Evolutionary conservation across 495 filamentous ascomycete species (phyloP).

Genomic region (Annulohypoxylon nitens): DNA sequence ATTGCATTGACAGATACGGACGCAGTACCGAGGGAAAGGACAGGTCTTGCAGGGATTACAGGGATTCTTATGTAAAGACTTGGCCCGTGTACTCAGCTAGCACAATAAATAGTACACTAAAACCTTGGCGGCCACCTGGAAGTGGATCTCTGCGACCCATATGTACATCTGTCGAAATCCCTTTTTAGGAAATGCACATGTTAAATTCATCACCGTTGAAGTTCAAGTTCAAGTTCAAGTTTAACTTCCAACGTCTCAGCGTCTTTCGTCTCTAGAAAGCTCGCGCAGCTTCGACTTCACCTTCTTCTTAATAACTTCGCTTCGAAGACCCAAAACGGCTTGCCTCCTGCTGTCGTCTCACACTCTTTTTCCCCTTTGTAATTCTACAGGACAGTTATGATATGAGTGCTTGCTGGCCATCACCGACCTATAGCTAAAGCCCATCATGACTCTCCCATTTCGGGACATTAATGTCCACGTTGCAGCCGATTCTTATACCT

Average conservation of each 20-base stretch:
- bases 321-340: slow-evolving; percentile 39
- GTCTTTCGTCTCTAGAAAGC: slow-evolving; percentile 9
- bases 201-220: slow-evolving; percentile 20
- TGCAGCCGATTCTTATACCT: slow-evolving; percentile 91
- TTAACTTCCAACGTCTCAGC: slow-evolving; percentile 3
- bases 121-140: slow-evolving; percentile 9
- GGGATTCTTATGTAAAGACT: neutral
- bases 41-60: neutral
- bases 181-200: slow-evolving; percentile 34
- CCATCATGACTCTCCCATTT: slow-evolving; percentile 77
- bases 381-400: slow-evolving; percentile 36
- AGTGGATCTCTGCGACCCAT: slow-evolving; percentile 18
- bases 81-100: neutral
- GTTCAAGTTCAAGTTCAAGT: slow-evolving; percentile 5
- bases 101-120: neutral
- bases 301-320: slow-evolving; percentile 21
- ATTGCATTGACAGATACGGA: neutral
- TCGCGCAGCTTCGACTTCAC: slow-evolving; percentile 1
- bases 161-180: slow-evolving; percentile 29
- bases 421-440: slow-evolving; percentile 25
- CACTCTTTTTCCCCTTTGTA: slow-evolving; percentile 29
- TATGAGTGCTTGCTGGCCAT: slow-evolving; percentile 45
- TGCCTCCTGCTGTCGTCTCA: slow-evolving; percentile 31
- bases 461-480: slow-evolving; percentile 96
- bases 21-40: slow-evolving; percentile 2